Percentiles rank a stretch among this genome's conserved stretches.
These are phyloP conservation scores for Cyberlindnera sargentensis DNA, from an alignment of 805 yeast species.

Conservation along the genomic window DNA sequence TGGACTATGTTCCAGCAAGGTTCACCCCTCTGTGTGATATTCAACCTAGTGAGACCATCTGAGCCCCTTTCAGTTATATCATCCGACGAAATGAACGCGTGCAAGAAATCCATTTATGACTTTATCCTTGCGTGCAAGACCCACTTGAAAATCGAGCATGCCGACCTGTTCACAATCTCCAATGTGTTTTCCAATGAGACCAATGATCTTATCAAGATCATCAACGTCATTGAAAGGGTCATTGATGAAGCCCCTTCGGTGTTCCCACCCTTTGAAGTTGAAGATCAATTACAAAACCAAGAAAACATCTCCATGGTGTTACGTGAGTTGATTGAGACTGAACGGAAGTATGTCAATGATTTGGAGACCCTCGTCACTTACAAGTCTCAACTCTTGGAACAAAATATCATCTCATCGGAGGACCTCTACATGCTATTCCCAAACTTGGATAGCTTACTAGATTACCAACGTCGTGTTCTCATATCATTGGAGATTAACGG, in stretches of 20 bases:
- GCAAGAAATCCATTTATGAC: conserved; percentile 86
- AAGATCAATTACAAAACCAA: conserved; percentile 25
- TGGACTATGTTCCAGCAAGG: conserved; percentile 90
- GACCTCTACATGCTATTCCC: conserved; percentile 81
- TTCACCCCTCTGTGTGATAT: conserved; percentile 80
- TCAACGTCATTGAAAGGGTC: conserved; percentile 63
- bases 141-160: conserved; percentile 67
- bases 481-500: conserved; percentile 88
- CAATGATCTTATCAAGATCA: conserved; percentile 65
- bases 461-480: conserved; percentile 84
- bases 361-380: conserved; percentile 67
- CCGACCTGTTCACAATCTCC: conserved; percentile 81
- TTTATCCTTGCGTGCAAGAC: conserved; percentile 82
- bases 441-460: conserved; percentile 72
- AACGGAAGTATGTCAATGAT: conserved; percentile 88
- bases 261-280: conserved; percentile 27
- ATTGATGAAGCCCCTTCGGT: conserved; percentile 44
- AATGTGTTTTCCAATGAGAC: conserved; percentile 83
- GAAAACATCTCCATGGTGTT: conserved; percentile 73
- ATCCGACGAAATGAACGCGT: conserved; percentile 74
- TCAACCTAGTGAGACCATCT: conserved; percentile 60
- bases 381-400: conserved; percentile 56
- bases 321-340: conserved; percentile 80
- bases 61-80: conserved; percentile 56
- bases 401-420: conserved; percentile 69